Evolutionary conservation across 1,284 basidiomycete genomes (phyloP).

Genomic region (Marasmius oreades): DNA sequence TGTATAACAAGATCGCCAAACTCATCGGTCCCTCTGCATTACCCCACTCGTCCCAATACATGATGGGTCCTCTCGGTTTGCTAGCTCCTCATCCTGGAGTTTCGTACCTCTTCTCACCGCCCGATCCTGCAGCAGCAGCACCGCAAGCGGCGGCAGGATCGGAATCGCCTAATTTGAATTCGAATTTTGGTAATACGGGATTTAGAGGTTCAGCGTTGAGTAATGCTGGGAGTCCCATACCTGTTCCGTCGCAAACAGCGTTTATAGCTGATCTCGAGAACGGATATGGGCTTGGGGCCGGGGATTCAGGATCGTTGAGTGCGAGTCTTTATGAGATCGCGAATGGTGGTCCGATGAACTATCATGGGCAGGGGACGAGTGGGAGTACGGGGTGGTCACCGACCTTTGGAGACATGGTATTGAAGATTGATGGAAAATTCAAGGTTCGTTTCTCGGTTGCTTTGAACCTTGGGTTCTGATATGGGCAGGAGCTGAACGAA

Average conservation of each 20-base stretch:
- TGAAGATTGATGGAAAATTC: conserved; percentile 78
- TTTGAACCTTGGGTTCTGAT: not conserved
- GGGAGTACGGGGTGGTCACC: conserved; percentile 55
- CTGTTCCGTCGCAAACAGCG: conserved; percentile 26
- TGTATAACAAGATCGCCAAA: conserved; percentile 80
- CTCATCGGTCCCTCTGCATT: conserved; percentile 77
- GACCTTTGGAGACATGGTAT: conserved; percentile 63
- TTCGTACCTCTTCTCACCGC: conserved; percentile 66
- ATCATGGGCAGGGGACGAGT: conserved; percentile 27
- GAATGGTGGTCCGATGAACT: conserved; percentile 38
- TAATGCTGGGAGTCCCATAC: conserved; percentile 20
- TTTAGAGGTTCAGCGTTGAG: conserved; percentile 1
- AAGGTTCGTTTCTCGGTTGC: conserved; percentile 47
- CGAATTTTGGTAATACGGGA: too few species aligned
- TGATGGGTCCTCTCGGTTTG: conserved; percentile 73
- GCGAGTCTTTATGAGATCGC: conserved; percentile 71
- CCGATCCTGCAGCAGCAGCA: conserved; percentile 2
- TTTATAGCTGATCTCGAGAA: not conserved
- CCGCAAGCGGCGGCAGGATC: not conserved
- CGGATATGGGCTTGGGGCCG: conserved; percentile 21
- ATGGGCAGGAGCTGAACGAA: too few species aligned
- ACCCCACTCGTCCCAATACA: conserved; percentile 58
- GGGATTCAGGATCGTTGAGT: conserved; percentile 30
- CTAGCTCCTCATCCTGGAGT: conserved; percentile 75
- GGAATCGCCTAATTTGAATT: conserved; percentile 15